These are phyloP conservation scores for Amanita subjunquillea DNA, from an alignment of 768 basidiomycete genomes.

Conservation along the genomic window DNA sequence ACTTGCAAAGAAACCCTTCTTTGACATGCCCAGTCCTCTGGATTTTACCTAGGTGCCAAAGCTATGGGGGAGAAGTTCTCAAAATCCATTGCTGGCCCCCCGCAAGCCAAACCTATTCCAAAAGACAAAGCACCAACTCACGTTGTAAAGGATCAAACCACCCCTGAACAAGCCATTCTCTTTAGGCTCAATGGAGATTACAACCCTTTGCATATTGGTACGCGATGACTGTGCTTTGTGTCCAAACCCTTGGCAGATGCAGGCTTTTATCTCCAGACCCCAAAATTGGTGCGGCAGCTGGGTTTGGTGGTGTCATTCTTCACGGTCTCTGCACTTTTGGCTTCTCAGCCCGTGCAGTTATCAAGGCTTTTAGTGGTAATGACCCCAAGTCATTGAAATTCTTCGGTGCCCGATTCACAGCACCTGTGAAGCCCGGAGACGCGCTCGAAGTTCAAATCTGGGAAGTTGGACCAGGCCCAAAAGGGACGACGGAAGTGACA, in stretches of 20 bases:
- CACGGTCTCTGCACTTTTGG: constrained; percentile 81
- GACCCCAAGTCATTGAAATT: constrained; percentile 53
- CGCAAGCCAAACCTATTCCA: constrained; percentile 49
- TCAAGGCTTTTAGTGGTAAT: constrained; percentile 50
- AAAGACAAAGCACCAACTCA: constrained; percentile 53
- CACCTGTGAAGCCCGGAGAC: constrained; percentile 79
- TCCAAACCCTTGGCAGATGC: neutral
- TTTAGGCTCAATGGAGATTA: constrained; percentile 75
- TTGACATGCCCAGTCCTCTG: constrained; percentile 35
- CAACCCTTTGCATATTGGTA: constrained; percentile 70
- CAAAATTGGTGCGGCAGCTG: constrained; percentile 53
- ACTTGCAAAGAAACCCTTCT: neutral
- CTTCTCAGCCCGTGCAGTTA: constrained; percentile 68
- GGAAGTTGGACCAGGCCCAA: constrained; percentile 61
- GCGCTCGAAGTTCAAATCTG: constrained; percentile 69
- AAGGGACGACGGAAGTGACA: constrained; percentile 47
- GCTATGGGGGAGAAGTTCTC: constrained; percentile 51
- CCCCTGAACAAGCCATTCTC: constrained; percentile 54
- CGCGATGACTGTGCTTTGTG: constrained; percentile 4
- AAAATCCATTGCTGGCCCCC: constrained; percentile 50
- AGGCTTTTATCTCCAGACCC: constrained; percentile 40
- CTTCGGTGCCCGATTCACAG: constrained; percentile 70
- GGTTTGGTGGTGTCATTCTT: constrained; percentile 79
- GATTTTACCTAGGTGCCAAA: constrained; percentile 62
- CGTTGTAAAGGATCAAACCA: constrained; percentile 50